phyloP scores from a whole-genome alignment of 2,329 filamentous ascomycete species.

The Claviceps arundinis region DNA sequence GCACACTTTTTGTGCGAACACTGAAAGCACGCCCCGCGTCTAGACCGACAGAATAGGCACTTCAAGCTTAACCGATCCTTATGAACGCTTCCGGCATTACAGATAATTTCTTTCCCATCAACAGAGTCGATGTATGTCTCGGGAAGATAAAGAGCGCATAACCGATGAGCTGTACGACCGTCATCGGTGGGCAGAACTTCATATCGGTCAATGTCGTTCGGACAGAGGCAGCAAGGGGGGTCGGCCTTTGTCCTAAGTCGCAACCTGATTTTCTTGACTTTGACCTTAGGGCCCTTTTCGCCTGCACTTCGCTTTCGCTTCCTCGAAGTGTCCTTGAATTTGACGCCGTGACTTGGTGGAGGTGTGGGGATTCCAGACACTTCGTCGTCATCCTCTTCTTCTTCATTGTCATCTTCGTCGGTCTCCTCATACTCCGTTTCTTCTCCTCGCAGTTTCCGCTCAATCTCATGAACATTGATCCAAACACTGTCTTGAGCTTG shows the following conservation, averaged over 20 bases:
- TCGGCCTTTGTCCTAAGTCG: conserved; percentile 57
- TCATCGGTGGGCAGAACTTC: conserved; percentile 80
- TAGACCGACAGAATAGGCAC: conserved; percentile 88
- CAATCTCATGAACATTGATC: conserved; percentile 93
- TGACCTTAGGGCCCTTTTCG: conserved; percentile 31
- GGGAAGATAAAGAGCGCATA: conserved; percentile 82
- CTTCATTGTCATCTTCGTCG: conserved; percentile 49
- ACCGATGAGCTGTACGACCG: conserved; percentile 71
- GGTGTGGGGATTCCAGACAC: conserved; percentile 64
- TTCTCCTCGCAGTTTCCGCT: conserved; percentile 84
- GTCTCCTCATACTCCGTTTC: conserved; percentile 73
- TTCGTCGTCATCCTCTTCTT: conserved; percentile 45
- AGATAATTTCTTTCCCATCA: conserved; percentile 59
- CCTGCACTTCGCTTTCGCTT: conserved; percentile 43
- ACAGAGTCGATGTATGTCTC: conserved; percentile 75
- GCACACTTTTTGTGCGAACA: conserved; percentile 92
- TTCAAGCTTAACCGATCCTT: conserved; percentile 84
- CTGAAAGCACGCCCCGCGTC: conserved; percentile 92
- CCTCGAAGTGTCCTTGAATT: conserved; percentile 42
- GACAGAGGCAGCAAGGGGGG: conserved; percentile 81
- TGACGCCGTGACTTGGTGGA: conserved; percentile 58
- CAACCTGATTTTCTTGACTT: conserved; percentile 70
- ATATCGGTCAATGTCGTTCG: conserved; percentile 73
- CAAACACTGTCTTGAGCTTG: conserved; percentile 94
- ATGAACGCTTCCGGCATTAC: conserved; percentile 67